phyloP scores from a whole-genome alignment of 768 basidiomycete genomes.

The Tulasnella sp. region DNA sequence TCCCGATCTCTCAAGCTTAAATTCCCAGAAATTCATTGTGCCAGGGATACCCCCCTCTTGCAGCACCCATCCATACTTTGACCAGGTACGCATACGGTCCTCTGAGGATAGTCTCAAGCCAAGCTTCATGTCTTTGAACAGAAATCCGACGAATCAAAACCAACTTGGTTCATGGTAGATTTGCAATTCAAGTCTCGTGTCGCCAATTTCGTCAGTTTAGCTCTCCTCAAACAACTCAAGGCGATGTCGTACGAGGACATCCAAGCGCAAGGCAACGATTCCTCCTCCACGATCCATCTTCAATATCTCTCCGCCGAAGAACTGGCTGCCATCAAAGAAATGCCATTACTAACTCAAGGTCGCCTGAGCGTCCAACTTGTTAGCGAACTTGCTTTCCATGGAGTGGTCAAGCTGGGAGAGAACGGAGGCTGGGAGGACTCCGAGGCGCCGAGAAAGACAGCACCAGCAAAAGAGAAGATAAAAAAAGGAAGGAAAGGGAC shows the following conservation, averaged over 20 bases:
- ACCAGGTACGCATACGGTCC: conserved; percentile 39
- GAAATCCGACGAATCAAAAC: conserved; percentile 67
- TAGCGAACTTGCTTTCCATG: conserved; percentile 48
- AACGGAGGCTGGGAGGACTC: conserved; percentile 63
- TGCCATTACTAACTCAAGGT: conserved; percentile 71
- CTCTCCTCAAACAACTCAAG: conserved; percentile 54
- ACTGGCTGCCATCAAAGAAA: conserved; percentile 33
- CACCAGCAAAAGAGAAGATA: not conserved
- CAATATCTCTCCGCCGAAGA: conserved; percentile 10
- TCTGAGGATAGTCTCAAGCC: not conserved
- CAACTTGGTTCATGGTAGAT: conserved; percentile 93
- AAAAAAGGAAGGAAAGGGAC: not conserved
- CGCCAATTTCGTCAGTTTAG: conserved; percentile 62
- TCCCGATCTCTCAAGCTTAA: not conserved
- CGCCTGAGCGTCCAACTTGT: conserved; percentile 84
- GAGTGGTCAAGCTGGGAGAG: conserved; percentile 47
- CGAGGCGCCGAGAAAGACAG: not conserved
- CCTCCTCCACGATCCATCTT: conserved; percentile 34
- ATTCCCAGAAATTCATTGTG: too few species aligned
- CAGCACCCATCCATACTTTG: conserved; percentile 69
- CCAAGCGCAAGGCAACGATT: conserved; percentile 43
- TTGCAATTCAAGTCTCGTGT: conserved; percentile 54
- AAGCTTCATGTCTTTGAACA: conserved; percentile 20
- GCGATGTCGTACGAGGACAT: conserved; percentile 46
- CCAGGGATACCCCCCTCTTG: not conserved